Evolutionary conservation across 192 early-diverging fungal genomes (phyloP), one percentile per base, ranked within the genome.

Genomic region (Podila clonocystis): DNA sequence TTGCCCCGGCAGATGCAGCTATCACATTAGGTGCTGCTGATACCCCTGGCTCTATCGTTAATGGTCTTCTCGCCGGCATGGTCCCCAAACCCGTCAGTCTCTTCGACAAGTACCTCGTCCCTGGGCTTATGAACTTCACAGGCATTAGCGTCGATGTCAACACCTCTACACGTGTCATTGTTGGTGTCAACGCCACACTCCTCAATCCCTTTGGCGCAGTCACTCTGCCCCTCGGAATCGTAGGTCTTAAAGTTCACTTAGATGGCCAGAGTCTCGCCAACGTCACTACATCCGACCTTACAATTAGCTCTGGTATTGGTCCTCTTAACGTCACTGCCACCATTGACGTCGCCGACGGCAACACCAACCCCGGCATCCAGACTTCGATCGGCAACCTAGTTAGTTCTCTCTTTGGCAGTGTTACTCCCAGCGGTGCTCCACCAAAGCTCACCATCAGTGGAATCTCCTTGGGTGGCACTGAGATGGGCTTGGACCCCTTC

Each of bases 71-170:
- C n/a, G 48, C 70, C 4, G 20, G 52, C 3, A 69, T 80, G 70
- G 77, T 80, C 11, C 77, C 77, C 62, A 80, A 73, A 48, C 70
- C 77, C 19, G 52, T 60, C 45, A 80, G 77, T 48, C 19, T 72
- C 29, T 19, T 80, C 9, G 77, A 80, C 45, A 73, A 80, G 29
- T 80, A 73, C 63, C 70, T 80, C 13, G 62, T 73, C 20, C 77
- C 77, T 34, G 77, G 77, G 65, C 71, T 80, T 48, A 31, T 73
- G 50, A 80, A 80, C 77, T 45, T 80, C 34, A 80, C 77, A 12
- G 24, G 58, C 19, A 61, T 63, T 19, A 52, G 70, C 13, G 4
- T 80, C 2, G 57, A 57, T 1, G 28, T 80, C 33, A 68, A 65
- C 49, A 65, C 52, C 28, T 62, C 77, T 15, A 80, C 70, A 9